A percentile compares a stretch with the other conserved stretches of the same genome.
Conservation (phyloP, 2,329 filamentous ascomycete genomes). For the Pestalotiopsis sp. region DNA sequence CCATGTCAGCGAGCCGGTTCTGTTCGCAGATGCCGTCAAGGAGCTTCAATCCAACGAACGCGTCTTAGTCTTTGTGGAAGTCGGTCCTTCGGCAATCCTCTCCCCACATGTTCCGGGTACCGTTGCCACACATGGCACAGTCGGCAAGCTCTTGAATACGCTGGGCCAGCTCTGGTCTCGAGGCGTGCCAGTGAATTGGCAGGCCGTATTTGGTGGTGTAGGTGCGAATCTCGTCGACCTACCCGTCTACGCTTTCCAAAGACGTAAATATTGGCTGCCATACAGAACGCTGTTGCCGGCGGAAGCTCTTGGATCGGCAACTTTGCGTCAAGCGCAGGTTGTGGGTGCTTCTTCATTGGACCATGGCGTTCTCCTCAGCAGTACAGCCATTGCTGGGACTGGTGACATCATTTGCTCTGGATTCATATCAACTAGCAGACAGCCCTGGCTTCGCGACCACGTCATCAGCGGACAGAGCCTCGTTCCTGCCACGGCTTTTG, state of each 20-base stretch:
- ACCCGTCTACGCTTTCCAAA: slow-evolving; percentile 10
- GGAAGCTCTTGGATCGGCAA: neutral
- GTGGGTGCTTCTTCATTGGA: neutral
- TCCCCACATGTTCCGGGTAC: slow-evolving; percentile 10
- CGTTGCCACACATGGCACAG: slow-evolving; percentile 8
- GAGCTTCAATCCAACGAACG: slow-evolving; percentile 6
- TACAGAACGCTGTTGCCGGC: slow-evolving; percentile 8
- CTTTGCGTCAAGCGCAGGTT: neutral
- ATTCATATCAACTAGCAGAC: neutral
- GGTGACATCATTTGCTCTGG: slow-evolving; percentile 9
- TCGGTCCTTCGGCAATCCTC: slow-evolving; percentile 8
- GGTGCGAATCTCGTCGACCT: slow-evolving; percentile 9
- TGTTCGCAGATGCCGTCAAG: slow-evolving; percentile 10
- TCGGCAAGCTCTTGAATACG: slow-evolving; percentile 8
- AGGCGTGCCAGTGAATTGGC: slow-evolving; percentile 7
- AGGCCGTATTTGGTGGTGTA: neutral
- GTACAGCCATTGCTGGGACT: slow-evolving; percentile 7
- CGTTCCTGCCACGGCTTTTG: slow-evolving; percentile 10
- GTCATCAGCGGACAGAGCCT: slow-evolving; percentile 1
- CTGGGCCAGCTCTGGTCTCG: slow-evolving; percentile 8
- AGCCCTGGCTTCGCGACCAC: slow-evolving; percentile 8
- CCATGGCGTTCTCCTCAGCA: slow-evolving; percentile 8
- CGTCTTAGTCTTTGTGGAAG: slow-evolving; percentile 12
- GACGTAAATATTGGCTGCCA: slow-evolving; percentile 8
- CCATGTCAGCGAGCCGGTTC: slow-evolving; percentile 13